These are phyloP conservation scores for Globisporangium nunn DNA, from an alignment of 352 stramenopile species.

Conservation along the genomic window DNA sequence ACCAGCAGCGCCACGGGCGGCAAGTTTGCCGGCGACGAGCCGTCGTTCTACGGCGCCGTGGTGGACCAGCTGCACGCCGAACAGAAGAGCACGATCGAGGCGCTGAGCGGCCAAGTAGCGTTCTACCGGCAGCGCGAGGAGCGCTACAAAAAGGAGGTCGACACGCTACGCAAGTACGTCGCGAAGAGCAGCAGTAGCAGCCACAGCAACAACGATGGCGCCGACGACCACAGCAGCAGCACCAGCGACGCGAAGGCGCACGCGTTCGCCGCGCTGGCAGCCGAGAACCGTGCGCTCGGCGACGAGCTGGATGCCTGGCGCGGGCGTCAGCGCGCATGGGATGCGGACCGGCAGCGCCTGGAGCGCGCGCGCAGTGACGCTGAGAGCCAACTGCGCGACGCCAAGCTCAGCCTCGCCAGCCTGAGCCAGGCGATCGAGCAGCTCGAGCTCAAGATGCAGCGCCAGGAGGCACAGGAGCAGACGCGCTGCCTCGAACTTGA, in stretches of 20 bases:
- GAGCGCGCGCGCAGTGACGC: slow-evolving; percentile 40
- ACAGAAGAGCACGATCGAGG: slow-evolving; percentile 80
- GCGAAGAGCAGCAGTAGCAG: slow-evolving; percentile 16
- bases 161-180: slow-evolving; percentile 39
- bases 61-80: slow-evolving; percentile 73
- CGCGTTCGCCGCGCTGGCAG: slow-evolving; percentile 33
- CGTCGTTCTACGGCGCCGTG: slow-evolving; percentile 42
- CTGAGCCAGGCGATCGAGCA: slow-evolving; percentile 69
- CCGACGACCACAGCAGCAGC: background rate
- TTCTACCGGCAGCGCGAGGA: slow-evolving; percentile 75
- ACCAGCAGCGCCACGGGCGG: slow-evolving; percentile 1
- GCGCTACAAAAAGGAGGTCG: slow-evolving; percentile 55
- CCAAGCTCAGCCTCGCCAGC: slow-evolving; percentile 40
- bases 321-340: slow-evolving; percentile 30
- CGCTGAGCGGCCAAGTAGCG: slow-evolving; percentile 62
- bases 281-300: slow-evolving; percentile 48
- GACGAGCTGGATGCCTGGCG: slow-evolving; percentile 50
- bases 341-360: slow-evolving; percentile 33
- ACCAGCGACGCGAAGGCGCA: slow-evolving; percentile 7
- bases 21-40: slow-evolving; percentile 27
- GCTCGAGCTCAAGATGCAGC: slow-evolving; percentile 74
- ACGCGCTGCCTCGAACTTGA: slow-evolving; percentile 47
- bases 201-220: too few species aligned
- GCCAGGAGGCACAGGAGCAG: slow-evolving; percentile 55
- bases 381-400: slow-evolving; percentile 53